A percentile compares a stretch with the other conserved stretches of the same genome.
phyloP scores from a whole-genome alignment of 345 rosid genomes.

The Adansonia digitata region DNA sequence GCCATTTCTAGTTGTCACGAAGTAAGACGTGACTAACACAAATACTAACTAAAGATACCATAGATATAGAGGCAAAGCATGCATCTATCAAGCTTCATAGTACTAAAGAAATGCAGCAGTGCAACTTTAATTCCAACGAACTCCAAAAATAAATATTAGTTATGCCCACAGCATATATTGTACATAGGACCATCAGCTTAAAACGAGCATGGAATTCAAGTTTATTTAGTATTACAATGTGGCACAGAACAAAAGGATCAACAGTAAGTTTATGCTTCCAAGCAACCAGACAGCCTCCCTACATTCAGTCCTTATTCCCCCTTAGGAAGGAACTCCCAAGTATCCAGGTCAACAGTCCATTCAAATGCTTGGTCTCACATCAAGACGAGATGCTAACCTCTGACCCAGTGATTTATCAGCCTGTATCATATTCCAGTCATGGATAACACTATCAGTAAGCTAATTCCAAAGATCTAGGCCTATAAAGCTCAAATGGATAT shows the following conservation, averaged over 20 bases:
- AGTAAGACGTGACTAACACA: not conserved
- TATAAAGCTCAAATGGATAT: not conserved
- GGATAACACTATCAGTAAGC: not conserved
- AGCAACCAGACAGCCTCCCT: not conserved
- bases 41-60: not conserved
- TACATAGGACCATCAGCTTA: not conserved
- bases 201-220: not conserved
- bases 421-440: slow-evolving; percentile 22
- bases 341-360: slow-evolving; percentile 1
- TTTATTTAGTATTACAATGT: slow-evolving; percentile 9
- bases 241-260: not conserved
- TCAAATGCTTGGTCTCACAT: slow-evolving; percentile 66
- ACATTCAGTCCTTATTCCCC: not conserved
- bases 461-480: not conserved
- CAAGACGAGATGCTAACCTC: slow-evolving; percentile 73
- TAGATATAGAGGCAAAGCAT: no score
- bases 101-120: not conserved
- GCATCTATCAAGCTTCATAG: not conserved
- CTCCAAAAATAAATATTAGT: not conserved
- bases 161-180: not conserved
- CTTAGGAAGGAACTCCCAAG: not conserved
- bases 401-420: slow-evolving; percentile 69
- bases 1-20: not conserved
- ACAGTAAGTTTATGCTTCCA: slow-evolving; percentile 2
- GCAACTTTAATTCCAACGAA: not conserved